Conservation (phyloP, 768 basidiomycete species). For the Cyclocybe cylindracea region DNA sequence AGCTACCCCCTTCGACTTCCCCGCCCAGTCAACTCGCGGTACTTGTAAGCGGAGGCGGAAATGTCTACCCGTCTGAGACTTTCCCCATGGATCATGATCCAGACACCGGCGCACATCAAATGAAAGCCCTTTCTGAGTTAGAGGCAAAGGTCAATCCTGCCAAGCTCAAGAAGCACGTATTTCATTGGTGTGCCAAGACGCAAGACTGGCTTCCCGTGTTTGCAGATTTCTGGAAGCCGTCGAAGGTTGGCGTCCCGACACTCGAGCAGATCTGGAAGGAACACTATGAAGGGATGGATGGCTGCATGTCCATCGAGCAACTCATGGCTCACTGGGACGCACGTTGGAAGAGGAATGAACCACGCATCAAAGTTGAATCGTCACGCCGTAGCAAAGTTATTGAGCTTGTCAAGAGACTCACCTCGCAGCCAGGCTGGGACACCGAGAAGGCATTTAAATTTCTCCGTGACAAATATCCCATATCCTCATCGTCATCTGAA, state of each 20-base stretch:
- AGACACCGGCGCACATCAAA: too few relatives aligned
- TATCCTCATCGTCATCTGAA: too few relatives aligned
- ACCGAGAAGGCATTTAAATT: conserved; percentile 19
- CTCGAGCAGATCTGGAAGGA: conserved; percentile 30
- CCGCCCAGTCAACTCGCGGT: too few relatives aligned
- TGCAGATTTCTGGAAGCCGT: conserved; percentile 7
- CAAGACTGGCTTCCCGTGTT: conserved; percentile 29
- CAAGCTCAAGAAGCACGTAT: too few relatives aligned
- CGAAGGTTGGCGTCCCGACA: too few relatives aligned
- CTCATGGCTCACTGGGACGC: conserved; percentile 16
- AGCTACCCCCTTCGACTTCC: too few relatives aligned
- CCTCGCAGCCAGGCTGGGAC: conserved; percentile 19
- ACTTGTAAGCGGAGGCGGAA: too few relatives aligned
- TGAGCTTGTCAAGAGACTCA: conserved; percentile 19
- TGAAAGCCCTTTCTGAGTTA: too few relatives aligned
- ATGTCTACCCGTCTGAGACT: too few relatives aligned
- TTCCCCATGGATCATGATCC: too few relatives aligned
- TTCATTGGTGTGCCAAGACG: too few relatives aligned
- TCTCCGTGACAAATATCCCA: conserved; percentile 20
- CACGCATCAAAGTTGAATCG: conserved; percentile 19
- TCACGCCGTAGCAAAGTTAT: conserved; percentile 21
- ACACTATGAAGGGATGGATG: conserved; percentile 23
- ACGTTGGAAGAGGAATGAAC: conserved; percentile 23
- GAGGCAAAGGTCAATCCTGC: too few relatives aligned
- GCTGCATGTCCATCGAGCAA: conserved; percentile 18